These are phyloP conservation scores for Aureobasidium sp. DNA, from an alignment of 2,329 filamentous ascomycete genomes.

Conservation along the genomic window DNA sequence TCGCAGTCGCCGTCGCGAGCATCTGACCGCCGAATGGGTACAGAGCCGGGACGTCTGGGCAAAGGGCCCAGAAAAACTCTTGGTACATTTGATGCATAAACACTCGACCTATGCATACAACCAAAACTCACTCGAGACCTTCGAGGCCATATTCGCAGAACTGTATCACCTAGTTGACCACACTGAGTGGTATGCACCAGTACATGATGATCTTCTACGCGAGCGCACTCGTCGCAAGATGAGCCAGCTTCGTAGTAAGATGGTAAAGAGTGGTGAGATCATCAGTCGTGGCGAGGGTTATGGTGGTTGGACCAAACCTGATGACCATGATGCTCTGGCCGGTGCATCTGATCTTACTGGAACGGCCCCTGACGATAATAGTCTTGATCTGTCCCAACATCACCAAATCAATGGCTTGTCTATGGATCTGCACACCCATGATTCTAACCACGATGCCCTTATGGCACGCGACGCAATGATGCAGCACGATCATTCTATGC, in stretches of 20 bases:
- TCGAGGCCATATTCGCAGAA: conserved; percentile 27
- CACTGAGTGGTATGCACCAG: conserved; percentile 24
- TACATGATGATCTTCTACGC: conserved; percentile 28
- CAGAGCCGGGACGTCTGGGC: conserved; percentile 30
- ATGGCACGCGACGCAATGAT: conserved; percentile 11
- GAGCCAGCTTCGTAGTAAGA: conserved; percentile 28
- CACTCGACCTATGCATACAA: conserved; percentile 26
- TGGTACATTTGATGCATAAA: conserved; percentile 28
- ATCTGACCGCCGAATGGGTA: conserved; percentile 29
- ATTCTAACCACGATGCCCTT: conserved; percentile 5
- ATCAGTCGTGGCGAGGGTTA: conserved; percentile 24
- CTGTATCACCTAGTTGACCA: conserved; percentile 28
- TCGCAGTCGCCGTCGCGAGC: conserved; percentile 27
- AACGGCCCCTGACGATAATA: background rate
- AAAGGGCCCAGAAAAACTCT: conserved; percentile 24
- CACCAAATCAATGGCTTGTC: conserved; percentile 8
- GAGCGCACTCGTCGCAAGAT: conserved; percentile 31
- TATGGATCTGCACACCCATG: conserved; percentile 6
- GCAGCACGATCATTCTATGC: conserved; percentile 11
- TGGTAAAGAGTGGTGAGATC: conserved; percentile 31
- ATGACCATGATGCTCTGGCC: conserved; percentile 24
- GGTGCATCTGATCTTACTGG: conserved; percentile 18
- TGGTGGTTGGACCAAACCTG: conserved; percentile 24
- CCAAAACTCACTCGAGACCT: conserved; percentile 22
- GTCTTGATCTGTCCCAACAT: conserved; percentile 6